phyloP scores from a whole-genome alignment of 257 asterid species.

The Lithospermum erythrorhizon region DNA sequence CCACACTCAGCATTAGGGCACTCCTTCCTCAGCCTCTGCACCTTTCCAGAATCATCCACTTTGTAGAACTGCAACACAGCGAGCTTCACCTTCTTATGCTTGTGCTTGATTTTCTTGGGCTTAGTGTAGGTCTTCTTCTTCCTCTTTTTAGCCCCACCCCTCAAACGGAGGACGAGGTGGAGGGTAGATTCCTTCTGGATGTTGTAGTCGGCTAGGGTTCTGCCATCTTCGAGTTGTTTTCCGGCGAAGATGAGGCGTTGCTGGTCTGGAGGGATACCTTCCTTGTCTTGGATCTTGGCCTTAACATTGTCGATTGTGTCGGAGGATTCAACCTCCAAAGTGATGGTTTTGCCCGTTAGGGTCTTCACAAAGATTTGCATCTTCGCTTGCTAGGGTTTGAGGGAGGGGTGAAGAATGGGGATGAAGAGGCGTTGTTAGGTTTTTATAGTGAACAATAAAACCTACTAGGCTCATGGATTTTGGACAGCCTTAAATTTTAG shows the following conservation, averaged over 20 bases:
- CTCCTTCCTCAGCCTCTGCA: neutral
- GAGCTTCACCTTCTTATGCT: neutral
- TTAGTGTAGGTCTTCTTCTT: slow-evolving; percentile 1
- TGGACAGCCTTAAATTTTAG: too few species aligned
- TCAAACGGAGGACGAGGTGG: neutral
- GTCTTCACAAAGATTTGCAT: slow-evolving; percentile 1
- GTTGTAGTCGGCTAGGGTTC: neutral
- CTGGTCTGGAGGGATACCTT: neutral
- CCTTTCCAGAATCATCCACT: neutral
- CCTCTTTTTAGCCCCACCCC: neutral
- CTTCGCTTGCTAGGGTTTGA: neutral
- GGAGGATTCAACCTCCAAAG: neutral
- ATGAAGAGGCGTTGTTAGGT: too few species aligned
- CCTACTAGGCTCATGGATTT: too few species aligned
- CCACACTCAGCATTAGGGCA: neutral
- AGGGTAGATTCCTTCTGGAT: neutral
- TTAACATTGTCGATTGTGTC: neutral
- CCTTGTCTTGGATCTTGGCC: neutral
- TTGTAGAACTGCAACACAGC: neutral
- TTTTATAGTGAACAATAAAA: too few species aligned
- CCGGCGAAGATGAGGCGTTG: neutral
- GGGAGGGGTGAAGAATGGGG: too few species aligned
- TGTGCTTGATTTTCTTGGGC: neutral
- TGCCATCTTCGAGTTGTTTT: neutral
- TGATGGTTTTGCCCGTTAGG: slow-evolving; percentile 1